Base-by-base conservation (phyloP, 306 rosid genomes). In the Ceratonia siliqua region DNA sequence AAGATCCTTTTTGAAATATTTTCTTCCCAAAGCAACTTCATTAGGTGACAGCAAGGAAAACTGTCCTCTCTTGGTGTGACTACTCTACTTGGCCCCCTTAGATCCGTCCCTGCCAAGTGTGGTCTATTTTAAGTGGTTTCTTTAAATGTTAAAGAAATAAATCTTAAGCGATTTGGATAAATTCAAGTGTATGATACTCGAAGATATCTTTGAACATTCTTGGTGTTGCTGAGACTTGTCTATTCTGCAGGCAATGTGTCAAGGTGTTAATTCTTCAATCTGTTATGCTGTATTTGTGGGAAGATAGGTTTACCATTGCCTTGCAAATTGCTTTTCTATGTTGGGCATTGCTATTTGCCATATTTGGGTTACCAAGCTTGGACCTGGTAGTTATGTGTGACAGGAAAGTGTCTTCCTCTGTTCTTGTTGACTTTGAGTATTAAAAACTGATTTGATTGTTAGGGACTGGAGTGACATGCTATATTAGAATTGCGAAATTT, bases 291-390 rank as follows among this genome's bases (percentile, higher is more conserved):
- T 15, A 46, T 62, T 7, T 33, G 41, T 27, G 36, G 33, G 28
- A 11, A 4, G 21, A 17, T 46, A 33, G n/a, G 54, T n/a, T 33
- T 32, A 42, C 3, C 0, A 2, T 27, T n/a, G 15, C 12, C 1
- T 43, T 61, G 21, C 61, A 14, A 2, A 6, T 6, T 20, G 2
- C 59, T 45, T 17, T 38, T 28, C 36, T 12, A 45, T 73, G 15
- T 45, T 20, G 4, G 9, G 25, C 48, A n/a, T 13, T 58, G 56
- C 28, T 57, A 28, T 5, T 7, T 59, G 66, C 46, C 5, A 17
- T 20, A 48, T 15, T 21, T 14, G 83, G 48, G 87, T 8, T 20
- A 12, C 14, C 32, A 62, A 21, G 32, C 11, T 24, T 38, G 69
- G 33, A 10, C 32, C 11, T 4, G 0, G 20, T 1, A 5, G 5